A percentile compares a stretch with the other conserved stretches of the same genome.
Conservation (phyloP, 2,329 filamentous ascomycete species). For the Sporothrix humicola region DNA sequence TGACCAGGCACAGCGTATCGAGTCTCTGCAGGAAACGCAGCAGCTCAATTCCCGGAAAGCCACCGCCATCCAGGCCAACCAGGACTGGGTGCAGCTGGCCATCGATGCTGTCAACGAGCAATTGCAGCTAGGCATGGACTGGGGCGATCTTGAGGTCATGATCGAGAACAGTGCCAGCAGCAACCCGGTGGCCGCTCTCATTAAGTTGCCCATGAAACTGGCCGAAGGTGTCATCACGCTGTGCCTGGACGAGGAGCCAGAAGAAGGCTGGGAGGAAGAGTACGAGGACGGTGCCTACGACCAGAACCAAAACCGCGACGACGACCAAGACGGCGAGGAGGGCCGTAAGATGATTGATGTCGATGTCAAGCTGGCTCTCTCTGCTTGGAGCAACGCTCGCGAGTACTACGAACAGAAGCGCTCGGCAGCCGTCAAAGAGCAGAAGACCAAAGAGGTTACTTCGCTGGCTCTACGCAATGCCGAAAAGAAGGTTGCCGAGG, state of each 20-base stretch:
- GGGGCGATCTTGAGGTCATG: slow-evolving; percentile 86
- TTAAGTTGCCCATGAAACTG: slow-evolving; percentile 85
- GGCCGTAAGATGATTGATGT: slow-evolving; percentile 62
- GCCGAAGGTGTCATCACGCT: slow-evolving; percentile 89
- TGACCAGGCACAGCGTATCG: slow-evolving; percentile 84
- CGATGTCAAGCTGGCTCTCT: slow-evolving; percentile 82
- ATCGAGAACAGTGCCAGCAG: slow-evolving; percentile 84
- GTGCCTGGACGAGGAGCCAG: slow-evolving; percentile 72
- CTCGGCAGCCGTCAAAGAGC: slow-evolving; percentile 80
- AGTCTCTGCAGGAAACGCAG: slow-evolving; percentile 81
- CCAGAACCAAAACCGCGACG: slow-evolving; percentile 54
- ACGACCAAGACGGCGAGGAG: slow-evolving; percentile 43
- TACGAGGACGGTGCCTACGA: slow-evolving; percentile 60
- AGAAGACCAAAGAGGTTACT: slow-evolving; percentile 83
- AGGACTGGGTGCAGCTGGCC: slow-evolving; percentile 89
- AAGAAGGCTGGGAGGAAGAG: slow-evolving; percentile 57
- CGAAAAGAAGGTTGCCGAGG: slow-evolving; percentile 83
- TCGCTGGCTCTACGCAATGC: slow-evolving; percentile 84
- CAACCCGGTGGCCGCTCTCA: slow-evolving; percentile 86
- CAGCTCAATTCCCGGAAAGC: slow-evolving; percentile 86
- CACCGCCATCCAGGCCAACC: slow-evolving; percentile 86
- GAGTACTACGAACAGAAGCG: slow-evolving; percentile 93
- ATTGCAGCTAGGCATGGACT: slow-evolving; percentile 95
- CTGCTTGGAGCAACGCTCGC: slow-evolving; percentile 86
- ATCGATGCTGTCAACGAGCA: slow-evolving; percentile 90